These are phyloP conservation scores for Eucommia ulmoides DNA, from an alignment of 257 asterid species.

Conservation along the genomic window DNA sequence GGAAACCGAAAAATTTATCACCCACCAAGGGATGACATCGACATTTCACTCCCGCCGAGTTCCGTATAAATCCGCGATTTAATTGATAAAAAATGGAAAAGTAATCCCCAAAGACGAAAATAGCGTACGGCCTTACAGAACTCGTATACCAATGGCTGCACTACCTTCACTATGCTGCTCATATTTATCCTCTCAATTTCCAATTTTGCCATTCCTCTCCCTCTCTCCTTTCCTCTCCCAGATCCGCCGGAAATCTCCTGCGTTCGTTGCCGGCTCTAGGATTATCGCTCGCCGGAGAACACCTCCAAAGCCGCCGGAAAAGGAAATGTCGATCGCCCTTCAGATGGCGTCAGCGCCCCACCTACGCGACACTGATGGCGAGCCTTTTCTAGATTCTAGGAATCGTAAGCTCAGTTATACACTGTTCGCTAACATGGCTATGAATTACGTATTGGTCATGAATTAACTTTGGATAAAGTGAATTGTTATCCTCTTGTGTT, in stretches of 20 bases:
- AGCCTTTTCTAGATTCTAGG: slow-evolving; percentile 52
- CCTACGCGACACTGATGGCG: slow-evolving; percentile 44
- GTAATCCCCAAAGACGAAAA: no score
- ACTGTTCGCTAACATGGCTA: no score
- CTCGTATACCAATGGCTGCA: slow-evolving; percentile 26
- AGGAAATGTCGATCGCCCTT: slow-evolving; percentile 50
- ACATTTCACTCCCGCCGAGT: no score
- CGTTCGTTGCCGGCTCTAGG: slow-evolving; percentile 7
- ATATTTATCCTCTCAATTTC: slow-evolving; percentile 30
- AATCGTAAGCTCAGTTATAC: slow-evolving; percentile 61
- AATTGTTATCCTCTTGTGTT: no score
- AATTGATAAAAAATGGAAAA: no score
- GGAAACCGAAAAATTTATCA: no score
- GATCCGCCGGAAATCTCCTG: slow-evolving; percentile 9
- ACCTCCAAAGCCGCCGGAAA: slow-evolving; percentile 16
- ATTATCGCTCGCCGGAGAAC: slow-evolving; percentile 21
- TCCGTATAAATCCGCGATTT: no score
- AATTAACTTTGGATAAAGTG: no score
- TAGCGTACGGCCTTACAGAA: background rate
- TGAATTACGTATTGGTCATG: no score
- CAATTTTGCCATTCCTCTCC: slow-evolving; percentile 26
- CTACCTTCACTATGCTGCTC: slow-evolving; percentile 21
- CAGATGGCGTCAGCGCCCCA: slow-evolving; percentile 23
- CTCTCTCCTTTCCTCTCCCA: slow-evolving; percentile 12
- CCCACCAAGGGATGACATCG: no score